Percentiles rank a stretch among this genome's conserved stretches.
These are phyloP conservation scores for Cicer bijugum DNA, from an alignment of 306 rosid species.

Conservation along the genomic window DNA sequence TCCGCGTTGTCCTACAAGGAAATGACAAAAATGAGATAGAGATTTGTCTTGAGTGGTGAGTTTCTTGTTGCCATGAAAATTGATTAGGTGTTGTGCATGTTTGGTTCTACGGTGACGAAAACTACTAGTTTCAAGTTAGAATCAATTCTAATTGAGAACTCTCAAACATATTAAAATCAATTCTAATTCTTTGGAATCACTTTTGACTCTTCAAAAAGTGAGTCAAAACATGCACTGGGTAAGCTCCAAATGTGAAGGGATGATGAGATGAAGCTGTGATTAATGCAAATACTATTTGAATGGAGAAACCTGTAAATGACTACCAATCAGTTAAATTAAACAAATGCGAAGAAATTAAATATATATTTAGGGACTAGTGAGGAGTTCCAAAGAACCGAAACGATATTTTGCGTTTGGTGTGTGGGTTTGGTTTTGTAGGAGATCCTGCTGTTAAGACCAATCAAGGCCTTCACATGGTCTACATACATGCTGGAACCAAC, in stretches of 20 bases:
- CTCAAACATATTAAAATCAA: too few relatives aligned
- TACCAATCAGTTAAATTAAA: constrained; percentile 54
- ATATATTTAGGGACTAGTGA: constrained; percentile 39
- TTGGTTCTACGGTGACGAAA: too few relatives aligned
- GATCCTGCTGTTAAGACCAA: constrained; percentile 74
- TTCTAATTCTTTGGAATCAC: too few relatives aligned
- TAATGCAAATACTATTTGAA: constrained; percentile 51
- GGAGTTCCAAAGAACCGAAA: constrained; percentile 45
- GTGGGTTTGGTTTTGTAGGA: constrained; percentile 86
- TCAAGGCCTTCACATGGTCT: constrained; percentile 83
- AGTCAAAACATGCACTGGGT: constrained; percentile 46
- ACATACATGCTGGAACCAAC: constrained; percentile 92
- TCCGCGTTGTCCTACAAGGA: constrained; percentile 58
- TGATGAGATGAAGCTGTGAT: constrained; percentile 56
- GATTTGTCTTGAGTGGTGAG: constrained; percentile 97
- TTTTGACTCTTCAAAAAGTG: too few relatives aligned
- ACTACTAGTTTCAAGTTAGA: too few relatives aligned
- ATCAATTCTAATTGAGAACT: too few relatives aligned
- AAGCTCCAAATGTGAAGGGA: constrained; percentile 53
- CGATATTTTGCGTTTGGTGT: constrained; percentile 56
- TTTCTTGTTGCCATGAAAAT: constrained; percentile 28
- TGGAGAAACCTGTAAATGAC: constrained; percentile 53
- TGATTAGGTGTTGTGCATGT: too few relatives aligned
- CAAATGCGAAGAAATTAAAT: constrained; percentile 48
- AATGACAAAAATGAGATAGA: constrained; percentile 68